Evolutionary conservation across 768 basidiomycete species (phyloP), one percentile per base, ranked within the genome.

Genomic region (Russula compacta): DNA sequence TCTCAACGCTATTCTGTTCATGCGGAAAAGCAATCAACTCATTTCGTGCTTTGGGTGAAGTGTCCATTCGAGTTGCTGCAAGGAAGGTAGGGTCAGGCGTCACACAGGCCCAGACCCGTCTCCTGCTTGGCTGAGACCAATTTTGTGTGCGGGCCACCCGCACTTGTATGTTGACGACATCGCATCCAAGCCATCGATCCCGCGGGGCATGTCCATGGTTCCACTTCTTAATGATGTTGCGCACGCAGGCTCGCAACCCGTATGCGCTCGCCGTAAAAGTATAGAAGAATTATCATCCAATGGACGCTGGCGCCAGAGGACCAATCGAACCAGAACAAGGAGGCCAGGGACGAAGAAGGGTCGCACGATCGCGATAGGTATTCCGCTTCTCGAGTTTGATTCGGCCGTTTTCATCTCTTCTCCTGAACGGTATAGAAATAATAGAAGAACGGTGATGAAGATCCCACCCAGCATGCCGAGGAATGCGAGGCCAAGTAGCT

Each of bases 281-380:
- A 53, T 35, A 64, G 46, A 0, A 64, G 8, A 47, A 64, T 57
- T 3, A 69, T 69, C 35, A 75, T 74, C 74, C 74, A 74, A 40
- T 71, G 73, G 2, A 75, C 56, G 55, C 58, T 66, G 8, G 69
- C 29, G 1, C 63, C 65, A 15, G 69, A 60, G 7, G 71, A 64
- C 66, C 71, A 73, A 43, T 73, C 73, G 61, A 75, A 75, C 62
- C 70, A 69, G 58, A 76, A 68, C 53, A 76, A 57, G 19, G 67
- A 70, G 29, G 66, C 63, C 0, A 73, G 74, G 21, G 73, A 67
- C 53, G n/a, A 73, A 67, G 36, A 72, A 56, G 36, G 68, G 68
- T 17, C 68, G 73, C 33, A 74, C 43, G 38, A 76, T 68, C 9
- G 72, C 73, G 36, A 70, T 53, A 11, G 70, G 70, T 56, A 76